Evolutionary conservation across 2,329 filamentous ascomycete genomes (phyloP).

Genomic region (Fusarium euwallaceae): DNA sequence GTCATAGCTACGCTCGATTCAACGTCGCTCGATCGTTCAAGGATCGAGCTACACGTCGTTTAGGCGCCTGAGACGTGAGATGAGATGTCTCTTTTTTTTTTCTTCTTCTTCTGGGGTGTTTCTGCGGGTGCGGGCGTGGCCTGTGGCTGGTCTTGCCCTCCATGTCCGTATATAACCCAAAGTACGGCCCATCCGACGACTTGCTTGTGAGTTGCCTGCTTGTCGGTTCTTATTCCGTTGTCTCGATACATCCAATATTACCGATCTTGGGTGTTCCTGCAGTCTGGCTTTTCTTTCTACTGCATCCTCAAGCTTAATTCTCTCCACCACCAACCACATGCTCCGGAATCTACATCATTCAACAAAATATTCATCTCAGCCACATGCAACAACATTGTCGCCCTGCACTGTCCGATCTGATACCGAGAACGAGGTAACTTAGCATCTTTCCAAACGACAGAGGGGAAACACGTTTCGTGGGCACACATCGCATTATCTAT

Average conservation of each 20-base stretch:
- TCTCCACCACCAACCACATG: neutral
- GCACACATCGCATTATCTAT: neutral
- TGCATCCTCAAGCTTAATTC: neutral
- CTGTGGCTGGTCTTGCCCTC: constrained; percentile 25
- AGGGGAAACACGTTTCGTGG: neutral
- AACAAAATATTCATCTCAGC: neutral
- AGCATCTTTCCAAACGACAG: neutral
- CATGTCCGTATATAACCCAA: constrained; percentile 33
- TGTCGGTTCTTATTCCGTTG: neutral
- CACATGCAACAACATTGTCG: neutral
- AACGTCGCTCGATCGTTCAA: constrained; percentile 38
- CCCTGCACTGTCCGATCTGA: neutral
- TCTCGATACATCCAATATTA: neutral
- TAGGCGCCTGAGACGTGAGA: constrained; percentile 15
- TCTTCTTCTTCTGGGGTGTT: neutral
- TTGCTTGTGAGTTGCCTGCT: neutral
- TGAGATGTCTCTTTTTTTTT: constrained; percentile 22
- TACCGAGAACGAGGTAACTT: neutral
- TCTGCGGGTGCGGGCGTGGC: constrained; percentile 2
- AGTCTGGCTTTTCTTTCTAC: neutral
- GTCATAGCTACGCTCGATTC: constrained; percentile 46
- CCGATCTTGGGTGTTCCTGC: neutral
- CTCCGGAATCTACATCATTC: neutral
- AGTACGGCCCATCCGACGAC: neutral
- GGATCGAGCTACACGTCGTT: constrained; percentile 40